These are phyloP conservation scores for Rhazya stricta DNA, from an alignment of 257 asterid species.

Conservation along the genomic window DNA sequence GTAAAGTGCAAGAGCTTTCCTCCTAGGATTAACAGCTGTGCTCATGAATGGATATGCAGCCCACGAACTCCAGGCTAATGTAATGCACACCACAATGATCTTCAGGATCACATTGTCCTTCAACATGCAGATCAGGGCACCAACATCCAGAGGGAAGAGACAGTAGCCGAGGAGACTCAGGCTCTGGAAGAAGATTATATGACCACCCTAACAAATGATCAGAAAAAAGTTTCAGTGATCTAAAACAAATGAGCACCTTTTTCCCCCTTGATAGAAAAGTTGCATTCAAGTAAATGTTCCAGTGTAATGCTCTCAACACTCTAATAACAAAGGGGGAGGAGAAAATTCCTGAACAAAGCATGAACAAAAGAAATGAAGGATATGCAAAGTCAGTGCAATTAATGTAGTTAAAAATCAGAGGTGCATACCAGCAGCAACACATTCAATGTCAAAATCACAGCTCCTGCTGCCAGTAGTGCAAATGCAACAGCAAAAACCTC, in stretches of 20 bases:
- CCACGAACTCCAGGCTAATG: conserved; percentile 97
- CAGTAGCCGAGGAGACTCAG: conserved; percentile 88
- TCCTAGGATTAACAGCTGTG: conserved; percentile 70
- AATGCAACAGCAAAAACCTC: conserved; percentile 97
- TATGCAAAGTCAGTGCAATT: not conserved
- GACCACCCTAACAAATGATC: conserved; percentile 68
- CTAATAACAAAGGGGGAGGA: too few relatives aligned
- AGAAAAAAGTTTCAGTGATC: not conserved
- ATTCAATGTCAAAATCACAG: conserved; percentile 83
- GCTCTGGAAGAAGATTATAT: conserved; percentile 97
- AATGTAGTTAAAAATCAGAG: not conserved
- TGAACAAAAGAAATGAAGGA: not conserved
- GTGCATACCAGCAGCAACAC: conserved; percentile 76
- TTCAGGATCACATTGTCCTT: conserved; percentile 69
- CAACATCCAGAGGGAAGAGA: conserved; percentile 79
- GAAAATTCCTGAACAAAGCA: not conserved
- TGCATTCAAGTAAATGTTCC: not conserved
- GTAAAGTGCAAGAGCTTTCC: conserved; percentile 92
- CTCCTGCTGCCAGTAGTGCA: conserved; percentile 91
- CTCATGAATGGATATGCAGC: conserved; percentile 99
- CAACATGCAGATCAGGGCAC: conserved; percentile 82
- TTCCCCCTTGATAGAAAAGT: not conserved
- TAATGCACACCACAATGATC: conserved; percentile 64
- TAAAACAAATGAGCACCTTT: not conserved
- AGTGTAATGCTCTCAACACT: too few relatives aligned